Evolutionary conservation across 2,329 filamentous ascomycete species (phyloP).

Genomic region (Emmonsiellopsis sp.): DNA sequence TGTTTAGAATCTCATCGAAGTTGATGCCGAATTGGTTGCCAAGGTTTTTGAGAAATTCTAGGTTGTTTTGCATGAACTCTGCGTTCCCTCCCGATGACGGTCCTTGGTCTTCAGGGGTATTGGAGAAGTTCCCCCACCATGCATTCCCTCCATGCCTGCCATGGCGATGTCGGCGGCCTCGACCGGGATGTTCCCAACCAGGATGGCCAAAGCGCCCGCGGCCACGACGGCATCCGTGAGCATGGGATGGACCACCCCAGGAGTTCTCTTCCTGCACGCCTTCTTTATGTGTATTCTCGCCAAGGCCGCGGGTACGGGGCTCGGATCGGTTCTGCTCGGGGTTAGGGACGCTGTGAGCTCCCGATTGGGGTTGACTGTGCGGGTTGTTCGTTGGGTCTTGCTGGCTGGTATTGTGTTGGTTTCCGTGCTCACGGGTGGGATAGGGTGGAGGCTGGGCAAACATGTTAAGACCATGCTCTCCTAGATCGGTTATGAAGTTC

Average conservation of each 20-base stretch:
- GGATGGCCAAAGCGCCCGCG: background rate
- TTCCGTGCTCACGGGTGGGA: slow-evolving; percentile 14
- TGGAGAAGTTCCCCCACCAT: background rate
- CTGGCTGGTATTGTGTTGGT: slow-evolving; percentile 4
- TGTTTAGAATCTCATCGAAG: slow-evolving; percentile 12
- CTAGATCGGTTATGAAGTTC: slow-evolving; percentile 45
- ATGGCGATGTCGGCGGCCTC: background rate
- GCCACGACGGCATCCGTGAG: slow-evolving; percentile 1
- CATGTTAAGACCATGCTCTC: slow-evolving; percentile 37
- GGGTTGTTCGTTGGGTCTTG: background rate
- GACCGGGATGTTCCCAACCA: background rate
- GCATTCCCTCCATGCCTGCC: background rate
- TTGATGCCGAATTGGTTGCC: slow-evolving; percentile 22
- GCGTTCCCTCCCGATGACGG: background rate
- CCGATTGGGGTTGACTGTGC: background rate
- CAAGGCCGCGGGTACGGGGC: background rate
- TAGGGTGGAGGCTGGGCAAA: slow-evolving; percentile 20
- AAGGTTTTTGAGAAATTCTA: slow-evolving; percentile 9
- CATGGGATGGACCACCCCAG: background rate
- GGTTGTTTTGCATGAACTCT: background rate
- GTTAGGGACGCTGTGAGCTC: background rate
- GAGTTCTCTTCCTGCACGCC: background rate
- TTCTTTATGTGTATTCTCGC: background rate
- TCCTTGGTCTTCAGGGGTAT: background rate
- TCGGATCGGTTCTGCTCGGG: background rate